phyloP scores from a whole-genome alignment of 2,329 filamentous ascomycete genomes.

The Calonectria pauciramosa region DNA sequence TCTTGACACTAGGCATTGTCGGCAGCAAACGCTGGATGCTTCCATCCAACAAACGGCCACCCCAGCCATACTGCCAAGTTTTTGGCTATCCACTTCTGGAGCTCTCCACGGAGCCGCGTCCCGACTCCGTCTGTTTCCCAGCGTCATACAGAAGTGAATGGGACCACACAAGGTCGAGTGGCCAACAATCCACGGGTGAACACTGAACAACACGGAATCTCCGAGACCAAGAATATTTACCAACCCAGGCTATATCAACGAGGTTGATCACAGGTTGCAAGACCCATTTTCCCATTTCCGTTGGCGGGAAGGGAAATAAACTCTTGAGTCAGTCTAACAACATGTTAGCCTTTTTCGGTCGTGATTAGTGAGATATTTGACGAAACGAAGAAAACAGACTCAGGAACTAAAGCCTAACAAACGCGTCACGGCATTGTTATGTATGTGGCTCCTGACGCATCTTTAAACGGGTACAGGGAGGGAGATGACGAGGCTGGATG shows the following conservation, averaged over 20 bases:
- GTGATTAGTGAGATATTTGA: neutral
- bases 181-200: neutral
- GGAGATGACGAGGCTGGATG: neutral
- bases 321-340: neutral
- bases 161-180: neutral
- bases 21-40: neutral
- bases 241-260: neutral
- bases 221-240: neutral
- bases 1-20: neutral
- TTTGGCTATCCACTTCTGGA: constrained; percentile 6
- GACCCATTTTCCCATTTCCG: constrained; percentile 9
- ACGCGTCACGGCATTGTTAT: neutral
- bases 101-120: constrained; percentile 6
- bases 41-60: neutral
- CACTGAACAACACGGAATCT: neutral
- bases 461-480: neutral
- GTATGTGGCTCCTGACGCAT: neutral
- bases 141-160: neutral
- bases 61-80: constrained; percentile 8
- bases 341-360: neutral
- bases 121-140: neutral
- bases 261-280: neutral
- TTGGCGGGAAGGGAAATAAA: neutral
- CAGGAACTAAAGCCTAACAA: neutral
- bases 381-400: neutral